Evolutionary conservation across 768 basidiomycete species (phyloP), one percentile per base, ranked within the genome.

Genomic region (Phaffia australis): DNA sequence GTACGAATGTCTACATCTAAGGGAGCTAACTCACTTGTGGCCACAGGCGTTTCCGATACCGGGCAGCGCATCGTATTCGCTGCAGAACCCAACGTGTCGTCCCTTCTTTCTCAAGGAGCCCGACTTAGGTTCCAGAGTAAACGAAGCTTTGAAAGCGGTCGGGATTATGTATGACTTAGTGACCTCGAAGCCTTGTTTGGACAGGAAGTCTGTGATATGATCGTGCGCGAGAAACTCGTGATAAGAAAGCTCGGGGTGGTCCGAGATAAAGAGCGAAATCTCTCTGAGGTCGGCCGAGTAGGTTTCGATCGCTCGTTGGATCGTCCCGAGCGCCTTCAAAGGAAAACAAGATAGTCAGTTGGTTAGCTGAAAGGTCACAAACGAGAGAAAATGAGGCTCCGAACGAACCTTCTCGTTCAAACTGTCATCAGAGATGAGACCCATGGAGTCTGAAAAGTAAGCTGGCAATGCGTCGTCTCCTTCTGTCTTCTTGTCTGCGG

Each of bases 101-200:
- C 70, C n/a, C 68, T 66, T 56, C 58, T 63, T 0, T 69, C 68
- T 21, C 68, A 9, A 4, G n/a, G 23, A 27, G 9, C 30, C 60
- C 54, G 16, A 51, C 64, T 27, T 46, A 11, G 35, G 46, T 25
- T 60, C 51, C 15, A 51, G 62, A 2, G 64, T 69, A 47, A 68
- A 73, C 14, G 71, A 65, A 5, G 71, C 73, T 47, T 60, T 66
- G 58, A 71, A 73, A 5, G 71, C 70, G 3, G 73, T 73, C 16
- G 68, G 64, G 7, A 68, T 46, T 25, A n/a, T 29, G 18, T 19
- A 68, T 14, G 25, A 19, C 19, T 32, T 29, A 19, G 29, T 32
- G 29, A 68, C 66, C n/a, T 58, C 47, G 35, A 68, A 42, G 15
- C 47, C 66, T 25, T 64, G 18, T 29, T 58, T 32, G n/a, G 47